A percentile compares a stretch with the other conserved stretches of the same genome.
phyloP scores from a whole-genome alignment of 2,329 filamentous ascomycete genomes.

The Alternaria angustiovoidea region DNA sequence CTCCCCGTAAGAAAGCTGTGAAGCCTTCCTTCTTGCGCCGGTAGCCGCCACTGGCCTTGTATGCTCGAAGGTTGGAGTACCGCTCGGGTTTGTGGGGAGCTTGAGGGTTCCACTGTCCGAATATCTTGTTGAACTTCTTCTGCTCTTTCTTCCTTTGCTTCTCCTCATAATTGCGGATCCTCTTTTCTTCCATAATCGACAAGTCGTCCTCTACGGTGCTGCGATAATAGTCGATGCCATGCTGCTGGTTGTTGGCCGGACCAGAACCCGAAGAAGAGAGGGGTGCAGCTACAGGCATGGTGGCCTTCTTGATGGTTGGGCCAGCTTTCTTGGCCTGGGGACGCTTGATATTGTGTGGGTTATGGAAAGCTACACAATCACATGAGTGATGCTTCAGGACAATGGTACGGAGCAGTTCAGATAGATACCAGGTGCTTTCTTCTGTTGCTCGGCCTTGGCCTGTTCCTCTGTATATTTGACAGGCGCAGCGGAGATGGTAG shows the following conservation, averaged over 20 bases:
- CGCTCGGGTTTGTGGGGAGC: constrained; percentile 35
- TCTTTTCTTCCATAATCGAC: constrained; percentile 68
- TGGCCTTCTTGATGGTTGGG: constrained; percentile 33
- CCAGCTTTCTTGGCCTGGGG: constrained; percentile 41
- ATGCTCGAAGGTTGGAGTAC: constrained; percentile 39
- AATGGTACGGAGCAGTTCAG: constrained; percentile 29
- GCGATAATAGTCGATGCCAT: constrained; percentile 66
- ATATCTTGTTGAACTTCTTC: constrained; percentile 76
- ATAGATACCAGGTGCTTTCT: constrained; percentile 47
- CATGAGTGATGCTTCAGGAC: constrained; percentile 39
- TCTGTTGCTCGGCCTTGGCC: constrained; percentile 41
- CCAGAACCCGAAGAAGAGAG: constrained; percentile 24
- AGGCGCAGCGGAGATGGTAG: constrained; percentile 40
- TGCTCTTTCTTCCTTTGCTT: constrained; percentile 66
- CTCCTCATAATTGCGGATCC: constrained; percentile 76
- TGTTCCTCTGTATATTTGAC: constrained; percentile 41
- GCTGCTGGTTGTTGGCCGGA: constrained; percentile 27
- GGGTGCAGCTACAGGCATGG: constrained; percentile 30
- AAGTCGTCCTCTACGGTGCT: constrained; percentile 82
- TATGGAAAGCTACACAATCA: constrained; percentile 41
- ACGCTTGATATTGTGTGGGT: constrained; percentile 45
- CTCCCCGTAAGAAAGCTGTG: constrained; percentile 31
- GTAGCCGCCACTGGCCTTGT: constrained; percentile 36
- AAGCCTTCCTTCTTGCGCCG: constrained; percentile 35
- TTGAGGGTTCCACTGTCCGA: constrained; percentile 55